Evolutionary conservation across 306 rosid genomes (phyloP).

Genomic region (Dryas alaskensis): DNA sequence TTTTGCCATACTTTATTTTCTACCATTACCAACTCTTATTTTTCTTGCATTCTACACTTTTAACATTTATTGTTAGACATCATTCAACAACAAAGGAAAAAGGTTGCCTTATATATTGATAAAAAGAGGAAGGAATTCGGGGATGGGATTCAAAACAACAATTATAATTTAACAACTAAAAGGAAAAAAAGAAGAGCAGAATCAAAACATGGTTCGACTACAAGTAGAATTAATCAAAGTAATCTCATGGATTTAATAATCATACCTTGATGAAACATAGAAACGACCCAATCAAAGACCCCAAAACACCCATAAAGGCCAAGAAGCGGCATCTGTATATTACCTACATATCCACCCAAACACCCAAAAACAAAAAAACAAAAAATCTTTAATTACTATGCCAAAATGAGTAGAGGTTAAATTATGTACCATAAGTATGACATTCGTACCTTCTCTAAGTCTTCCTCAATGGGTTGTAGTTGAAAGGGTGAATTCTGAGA

Average conservation of each 20-base stretch:
- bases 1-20: not conserved
- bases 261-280: conserved; percentile 83
- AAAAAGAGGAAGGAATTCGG: not conserved
- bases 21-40: not conserved
- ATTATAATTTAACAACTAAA: not conserved
- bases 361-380: not conserved
- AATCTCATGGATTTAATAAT: not conserved
- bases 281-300: conserved; percentile 74
- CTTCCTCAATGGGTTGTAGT: conserved; percentile 43
- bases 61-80: not conserved
- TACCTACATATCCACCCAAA: conserved; percentile 38
- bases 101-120: not conserved
- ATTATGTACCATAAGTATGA: not conserved
- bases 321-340: conserved; percentile 75
- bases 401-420: no score
- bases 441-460: conserved; percentile 54
- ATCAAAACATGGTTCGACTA: not conserved
- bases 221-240: not conserved
- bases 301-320: conserved; percentile 77
- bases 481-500: conserved; percentile 22
- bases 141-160: not conserved
- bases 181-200: not conserved
- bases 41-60: not conserved
- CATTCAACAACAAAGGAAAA: not conserved
- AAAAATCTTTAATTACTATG: not conserved